Conservation (phyloP, 78 protist species). For the Anaeramoeba flamelloides region DNA sequence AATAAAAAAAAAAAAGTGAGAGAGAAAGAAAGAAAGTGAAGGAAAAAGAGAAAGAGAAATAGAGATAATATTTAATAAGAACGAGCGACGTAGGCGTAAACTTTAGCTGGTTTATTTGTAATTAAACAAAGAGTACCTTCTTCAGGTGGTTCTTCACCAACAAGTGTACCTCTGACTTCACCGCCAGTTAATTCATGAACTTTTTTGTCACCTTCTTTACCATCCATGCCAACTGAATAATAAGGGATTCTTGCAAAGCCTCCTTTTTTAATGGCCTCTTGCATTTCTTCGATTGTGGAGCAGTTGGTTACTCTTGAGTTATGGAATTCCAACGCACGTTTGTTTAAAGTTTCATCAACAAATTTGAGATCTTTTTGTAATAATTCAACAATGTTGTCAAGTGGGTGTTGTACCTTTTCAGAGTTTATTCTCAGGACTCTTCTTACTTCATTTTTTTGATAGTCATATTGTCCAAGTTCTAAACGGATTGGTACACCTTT, state of each 20-base stretch:
- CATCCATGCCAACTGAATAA: conserved; percentile 8
- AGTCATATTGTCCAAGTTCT: not conserved
- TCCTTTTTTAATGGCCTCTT: not conserved
- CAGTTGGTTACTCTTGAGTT: not conserved
- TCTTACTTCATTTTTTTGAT: not conserved
- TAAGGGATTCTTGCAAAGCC: conserved; percentile 13
- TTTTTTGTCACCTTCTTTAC: conserved; percentile 4
- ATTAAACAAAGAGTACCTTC: conserved; percentile 17
- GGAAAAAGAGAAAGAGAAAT: not conserved
- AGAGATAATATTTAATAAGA: conserved; percentile 6
- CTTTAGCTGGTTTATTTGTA: conserved; percentile 10
- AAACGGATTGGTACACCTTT: not conserved
- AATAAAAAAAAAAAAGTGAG: not conserved
- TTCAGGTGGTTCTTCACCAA: conserved; percentile 9
- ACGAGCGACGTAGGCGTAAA: conserved; percentile 13
- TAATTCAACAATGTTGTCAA: not conserved
- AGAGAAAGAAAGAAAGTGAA: not conserved
- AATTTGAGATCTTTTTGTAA: not conserved
- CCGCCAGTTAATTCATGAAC: conserved; percentile 9
- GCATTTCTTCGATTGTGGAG: conserved; percentile 3
- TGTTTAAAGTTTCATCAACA: not conserved
- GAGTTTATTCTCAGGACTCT: not conserved
- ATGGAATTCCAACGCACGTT: conserved; percentile 2
- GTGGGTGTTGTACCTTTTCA: not conserved
- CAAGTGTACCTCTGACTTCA: conserved; percentile 13